Base-by-base conservation (phyloP, 1,139 yeast genomes). In the Chernovozyma aurita region DNA sequence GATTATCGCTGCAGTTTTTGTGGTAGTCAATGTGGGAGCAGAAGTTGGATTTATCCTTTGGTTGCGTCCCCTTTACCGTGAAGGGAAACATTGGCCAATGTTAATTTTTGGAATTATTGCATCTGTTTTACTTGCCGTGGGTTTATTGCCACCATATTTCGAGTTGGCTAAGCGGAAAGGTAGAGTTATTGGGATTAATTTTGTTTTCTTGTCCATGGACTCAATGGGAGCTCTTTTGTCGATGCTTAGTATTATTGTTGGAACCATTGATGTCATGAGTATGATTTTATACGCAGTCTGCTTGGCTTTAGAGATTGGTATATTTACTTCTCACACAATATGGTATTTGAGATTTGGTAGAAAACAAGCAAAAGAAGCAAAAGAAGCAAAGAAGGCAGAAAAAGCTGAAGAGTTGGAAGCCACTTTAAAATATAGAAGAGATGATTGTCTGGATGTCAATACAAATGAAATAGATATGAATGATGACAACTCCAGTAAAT, bases 61-160 rank as follows among this genome's bases (percentile, higher is more conserved):
- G 68, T 63, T 90, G 38, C 65, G 85, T 26, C 81, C 80, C 1
- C 56, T 85, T 2, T 73, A 85, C 52, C 44, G 85, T 65, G 43
- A 59, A n/a, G 80, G 78, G 1, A 70, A 63, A 6, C 61, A 64
- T 24, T 88, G 95, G 94, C 96, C 97, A 6, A 72, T 80, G 51
- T 57, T 86, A 26, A 69, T 88, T 31, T 72, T 86, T 42, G 97
- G 97, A 14, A 73, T 85, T 13, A 45, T 85, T 28, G 96, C 97
- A 0, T 78, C 95, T 1, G 67, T 88, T 0, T 56, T 85, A 18
- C 64, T 90, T 20, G 95, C 86, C 0, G 50, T 76, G 2, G 97
- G 97, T 0, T 66, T 90, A 31, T 50, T 90, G 2, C 97, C 97
- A 0, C 97, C 97, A 4, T 90, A 88, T 57, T 80, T 80, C 49